Percentiles rank a stretch among this genome's conserved stretches.
phyloP scores from a whole-genome alignment of 768 basidiomycete species.

The Steccherinum ochraceum region DNA sequence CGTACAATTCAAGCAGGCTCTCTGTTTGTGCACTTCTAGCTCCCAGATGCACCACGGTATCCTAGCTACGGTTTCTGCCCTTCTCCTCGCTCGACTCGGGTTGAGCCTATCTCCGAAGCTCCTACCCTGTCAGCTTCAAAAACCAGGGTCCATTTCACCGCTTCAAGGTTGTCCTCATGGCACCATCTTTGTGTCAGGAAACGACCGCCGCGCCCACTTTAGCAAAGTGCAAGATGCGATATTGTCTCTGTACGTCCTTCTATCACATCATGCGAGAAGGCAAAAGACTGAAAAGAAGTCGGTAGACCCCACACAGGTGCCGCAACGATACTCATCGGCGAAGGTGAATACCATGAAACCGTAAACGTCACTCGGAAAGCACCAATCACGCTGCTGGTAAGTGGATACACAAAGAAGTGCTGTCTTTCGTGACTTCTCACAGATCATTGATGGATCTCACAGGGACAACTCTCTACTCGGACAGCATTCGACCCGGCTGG shows the following conservation, averaged over 20 bases:
- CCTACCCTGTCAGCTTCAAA: constrained; percentile 46
- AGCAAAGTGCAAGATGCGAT: constrained; percentile 50
- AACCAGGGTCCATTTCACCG: constrained; percentile 34
- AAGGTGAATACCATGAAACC: constrained; percentile 54
- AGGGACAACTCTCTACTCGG: constrained; percentile 43
- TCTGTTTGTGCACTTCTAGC: background rate
- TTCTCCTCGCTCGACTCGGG: background rate
- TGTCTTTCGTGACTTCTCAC: background rate
- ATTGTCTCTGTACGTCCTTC: constrained; percentile 40
- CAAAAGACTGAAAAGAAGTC: background rate
- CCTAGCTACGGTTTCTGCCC: background rate
- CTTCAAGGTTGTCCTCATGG: constrained; percentile 48
- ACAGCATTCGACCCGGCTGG: constrained; percentile 33
- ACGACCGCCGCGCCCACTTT: constrained; percentile 40
- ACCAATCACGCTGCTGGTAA: constrained; percentile 52
- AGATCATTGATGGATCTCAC: background rate
- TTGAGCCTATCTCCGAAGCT: constrained; percentile 40
- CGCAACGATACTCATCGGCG: constrained; percentile 47
- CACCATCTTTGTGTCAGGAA: constrained; percentile 52
- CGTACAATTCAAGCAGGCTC: background rate
- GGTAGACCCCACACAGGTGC: constrained; percentile 34
- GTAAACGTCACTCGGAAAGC: constrained; percentile 49
- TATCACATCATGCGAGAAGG: background rate
- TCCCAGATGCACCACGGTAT: background rate
- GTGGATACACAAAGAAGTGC: background rate